These are phyloP conservation scores for Tillandsia leiboldiana DNA, from an alignment of 176 grass and related monocot species.

Conservation along the genomic window DNA sequence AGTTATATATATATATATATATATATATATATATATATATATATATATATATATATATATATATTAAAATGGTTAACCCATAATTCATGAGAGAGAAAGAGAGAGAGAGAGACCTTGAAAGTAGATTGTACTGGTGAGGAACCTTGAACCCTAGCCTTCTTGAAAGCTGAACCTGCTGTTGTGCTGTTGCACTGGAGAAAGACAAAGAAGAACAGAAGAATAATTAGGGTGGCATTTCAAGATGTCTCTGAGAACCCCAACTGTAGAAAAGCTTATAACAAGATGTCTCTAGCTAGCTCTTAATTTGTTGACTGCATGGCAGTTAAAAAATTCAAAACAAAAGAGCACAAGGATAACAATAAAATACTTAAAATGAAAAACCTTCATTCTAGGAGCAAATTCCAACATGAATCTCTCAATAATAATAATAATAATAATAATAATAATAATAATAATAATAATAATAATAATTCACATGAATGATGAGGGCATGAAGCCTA, in stretches of 20 bases:
- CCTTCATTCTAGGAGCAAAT: no score
- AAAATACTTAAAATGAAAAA: no score
- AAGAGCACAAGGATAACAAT: not conserved
- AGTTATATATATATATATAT: not conserved
- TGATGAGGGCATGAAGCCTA: not conserved
- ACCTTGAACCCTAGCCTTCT: constrained; percentile 86
- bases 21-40: not conserved
- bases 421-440: no score
- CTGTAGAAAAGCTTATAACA: not conserved
- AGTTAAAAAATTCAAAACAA: not conserved
- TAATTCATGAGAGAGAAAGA: not conserved
- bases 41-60: not conserved
- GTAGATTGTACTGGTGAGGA: constrained; percentile 71
- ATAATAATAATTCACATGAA: no score
- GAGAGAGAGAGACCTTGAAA: constrained; percentile 50
- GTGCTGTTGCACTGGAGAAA: constrained; percentile 66
- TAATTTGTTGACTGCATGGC: no score
- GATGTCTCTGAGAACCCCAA: constrained; percentile 13
- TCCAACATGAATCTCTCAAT: no score
- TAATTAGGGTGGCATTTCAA: constrained; percentile 33
- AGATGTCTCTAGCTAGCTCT: no score
- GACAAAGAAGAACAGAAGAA: constrained; percentile 34
- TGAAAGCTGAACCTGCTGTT: constrained; percentile 57
- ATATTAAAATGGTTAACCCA: not conserved
- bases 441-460: no score